These are phyloP conservation scores for Cucurbitaria berberidis DNA, from an alignment of 2,329 filamentous ascomycete genomes.

Conservation along the genomic window DNA sequence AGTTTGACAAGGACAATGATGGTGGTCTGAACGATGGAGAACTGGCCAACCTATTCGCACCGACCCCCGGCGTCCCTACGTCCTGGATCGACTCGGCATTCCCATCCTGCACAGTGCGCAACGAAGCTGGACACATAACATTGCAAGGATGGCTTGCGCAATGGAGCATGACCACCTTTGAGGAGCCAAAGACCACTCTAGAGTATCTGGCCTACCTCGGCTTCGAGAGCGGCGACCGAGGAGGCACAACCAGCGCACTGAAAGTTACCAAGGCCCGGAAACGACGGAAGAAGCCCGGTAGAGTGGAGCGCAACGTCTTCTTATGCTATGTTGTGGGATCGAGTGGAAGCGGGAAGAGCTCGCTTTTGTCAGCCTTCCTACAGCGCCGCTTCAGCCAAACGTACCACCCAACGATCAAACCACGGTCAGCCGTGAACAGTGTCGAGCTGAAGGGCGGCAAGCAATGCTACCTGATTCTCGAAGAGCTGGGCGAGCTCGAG, in stretches of 20 bases:
- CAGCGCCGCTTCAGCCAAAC: conserved; percentile 83
- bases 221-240: conserved; percentile 79
- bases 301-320: conserved; percentile 93
- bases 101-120: conserved; percentile 90
- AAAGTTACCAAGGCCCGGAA: conserved; percentile 94
- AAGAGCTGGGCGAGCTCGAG: conserved; percentile 95
- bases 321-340: conserved; percentile 91
- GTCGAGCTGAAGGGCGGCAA: conserved; percentile 95
- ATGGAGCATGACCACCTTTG: conserved; percentile 99
- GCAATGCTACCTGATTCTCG: conserved; percentile 94
- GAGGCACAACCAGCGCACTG: conserved; percentile 80
- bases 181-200: conserved; percentile 91
- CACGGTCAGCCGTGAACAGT: conserved; percentile 90
- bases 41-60: conserved; percentile 84
- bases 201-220: conserved; percentile 96
- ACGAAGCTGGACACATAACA: conserved; percentile 93
- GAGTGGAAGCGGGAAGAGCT: conserved; percentile 85
- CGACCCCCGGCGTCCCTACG: conserved; percentile 84
- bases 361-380: conserved; percentile 87
- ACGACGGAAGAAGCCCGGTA: conserved; percentile 77
- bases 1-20: conserved; percentile 97
- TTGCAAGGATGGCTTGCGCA: conserved; percentile 97
- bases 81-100: conserved; percentile 91
- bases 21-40: conserved; percentile 89
- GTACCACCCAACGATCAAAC: conserved; percentile 94